These are phyloP conservation scores for Agapanthus africanus DNA, from an alignment of 106 monocot genomes.

Conservation along the genomic window DNA sequence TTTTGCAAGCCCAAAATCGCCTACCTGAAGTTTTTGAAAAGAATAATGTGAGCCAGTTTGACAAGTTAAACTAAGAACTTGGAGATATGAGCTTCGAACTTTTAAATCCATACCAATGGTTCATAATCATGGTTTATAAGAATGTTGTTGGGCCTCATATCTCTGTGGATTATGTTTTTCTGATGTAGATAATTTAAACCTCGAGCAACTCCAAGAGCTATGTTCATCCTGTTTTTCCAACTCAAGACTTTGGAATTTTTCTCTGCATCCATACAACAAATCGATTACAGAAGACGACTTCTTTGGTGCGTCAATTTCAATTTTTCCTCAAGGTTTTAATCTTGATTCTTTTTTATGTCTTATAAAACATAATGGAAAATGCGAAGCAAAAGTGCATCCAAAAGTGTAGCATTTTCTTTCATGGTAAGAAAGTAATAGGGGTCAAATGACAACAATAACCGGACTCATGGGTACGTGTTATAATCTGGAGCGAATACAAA, in stretches of 20 bases:
- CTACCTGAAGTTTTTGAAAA: slow-evolving; percentile 16
- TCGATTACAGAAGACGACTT: not conserved
- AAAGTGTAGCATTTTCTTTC: not conserved
- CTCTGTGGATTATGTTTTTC: slow-evolving; percentile 38
- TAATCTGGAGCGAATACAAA: too few species aligned
- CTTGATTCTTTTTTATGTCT: too few species aligned
- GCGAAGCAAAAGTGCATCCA: not conserved
- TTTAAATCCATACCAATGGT: slow-evolving; percentile 26
- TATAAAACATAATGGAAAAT: too few species aligned
- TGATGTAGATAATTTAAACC: slow-evolving; percentile 45
- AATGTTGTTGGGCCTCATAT: slow-evolving; percentile 41
- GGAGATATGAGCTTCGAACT: not conserved
- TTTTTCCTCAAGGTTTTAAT: not conserved
- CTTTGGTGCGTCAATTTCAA: too few species aligned
- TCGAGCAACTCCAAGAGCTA: slow-evolving; percentile 31
- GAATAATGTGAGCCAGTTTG: not conserved
- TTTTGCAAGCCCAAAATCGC: slow-evolving; percentile 43
- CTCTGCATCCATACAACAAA: slow-evolving; percentile 23
- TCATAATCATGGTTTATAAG: slow-evolving; percentile 30
- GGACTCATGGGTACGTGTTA: not conserved
- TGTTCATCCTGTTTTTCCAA: slow-evolving; percentile 36
- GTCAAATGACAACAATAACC: not conserved
- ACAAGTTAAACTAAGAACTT: not conserved
- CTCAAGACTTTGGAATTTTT: slow-evolving; percentile 13
- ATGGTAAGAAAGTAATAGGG: not conserved